Evolutionary conservation across 805 yeast genomes (phyloP), one percentile per base, ranked within the genome.

Genomic region (Candida sonorensis): DNA sequence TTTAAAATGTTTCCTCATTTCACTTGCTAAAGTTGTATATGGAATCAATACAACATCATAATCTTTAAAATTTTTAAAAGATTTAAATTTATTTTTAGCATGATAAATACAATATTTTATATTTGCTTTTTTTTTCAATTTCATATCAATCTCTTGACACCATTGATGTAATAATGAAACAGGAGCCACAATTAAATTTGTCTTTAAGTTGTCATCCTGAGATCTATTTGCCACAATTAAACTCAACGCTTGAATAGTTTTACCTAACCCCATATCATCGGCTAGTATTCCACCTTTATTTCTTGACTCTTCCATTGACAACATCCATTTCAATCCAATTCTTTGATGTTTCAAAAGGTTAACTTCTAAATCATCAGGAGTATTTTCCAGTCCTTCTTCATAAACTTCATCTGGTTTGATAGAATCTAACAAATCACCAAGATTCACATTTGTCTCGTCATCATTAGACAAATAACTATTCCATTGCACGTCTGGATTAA

Each of bases 101-200:
- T 87, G 94, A 53, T 61, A 87, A 4, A 86, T 66, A 12, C 73
- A 78, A 2, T 75, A 70, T 1, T 51, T 59, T 17, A 80, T 46
- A 4, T 56, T 47, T 13, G 61, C 53, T 2, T 62, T 56, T 0
- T 62, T 61, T 37, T 73, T 73, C 5, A 86, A 60, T 43, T 85
- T 81, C 13, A 76, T 64, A 42, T 64, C 64, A 22, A 86, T 60
- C 54, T 90, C 97, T 27, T 75, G 75, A 19, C 71, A 70, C 98
- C 98, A 90, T 45, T 88, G 95, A 27, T 77, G 65, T 32, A 90
- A 61, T 24, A 92, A 66, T 0, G 95, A 81, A 10, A 90, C 95
- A 0, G 98, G 97, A 0, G 94, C 94, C n/a, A 90, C 75, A 30
- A 90, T 72, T 38, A 90, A 62, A 21, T 78, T 84, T 0, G 85